Percentiles rank a stretch among this genome's conserved stretches.
Conservation (phyloP, 2,329 filamentous ascomycete species). For the Fusarium citri region DNA sequence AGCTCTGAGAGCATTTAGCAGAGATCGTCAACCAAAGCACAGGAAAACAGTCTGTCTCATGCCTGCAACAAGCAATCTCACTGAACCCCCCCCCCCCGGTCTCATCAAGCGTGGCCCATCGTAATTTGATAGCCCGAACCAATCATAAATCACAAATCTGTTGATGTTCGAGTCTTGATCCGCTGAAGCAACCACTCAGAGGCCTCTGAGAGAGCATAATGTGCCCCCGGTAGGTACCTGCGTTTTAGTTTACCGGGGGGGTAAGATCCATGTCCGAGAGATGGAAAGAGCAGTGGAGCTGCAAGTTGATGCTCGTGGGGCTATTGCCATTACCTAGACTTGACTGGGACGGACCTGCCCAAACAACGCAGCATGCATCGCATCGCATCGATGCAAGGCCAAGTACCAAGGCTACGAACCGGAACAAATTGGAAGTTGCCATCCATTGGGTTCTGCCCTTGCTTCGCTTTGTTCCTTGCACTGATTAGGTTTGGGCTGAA, state of each 20-base stretch:
- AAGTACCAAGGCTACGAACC: constrained; percentile 20
- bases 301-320: constrained; percentile 23
- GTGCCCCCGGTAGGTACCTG: constrained; percentile 29
- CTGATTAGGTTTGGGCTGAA: constrained; percentile 14
- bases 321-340: background rate
- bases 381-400: background rate
- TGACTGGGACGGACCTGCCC: background rate
- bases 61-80: constrained; percentile 46
- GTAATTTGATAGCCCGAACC: constrained; percentile 40
- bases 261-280: background rate
- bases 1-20: background rate
- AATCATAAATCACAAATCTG: constrained; percentile 26
- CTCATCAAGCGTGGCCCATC: constrained; percentile 42
- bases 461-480: constrained; percentile 5
- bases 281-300: background rate
- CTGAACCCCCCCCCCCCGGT: constrained; percentile 34
- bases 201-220: constrained; percentile 11
- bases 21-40: constrained; percentile 11
- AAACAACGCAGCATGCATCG: constrained; percentile 21
- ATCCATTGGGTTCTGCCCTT: constrained; percentile 30
- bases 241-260: constrained; percentile 31
- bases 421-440: constrained; percentile 18
- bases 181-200: constrained; percentile 38
- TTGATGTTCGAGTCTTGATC: constrained; percentile 27
- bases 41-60: constrained; percentile 39